Evolutionary conservation across 805 yeast species (phyloP), one percentile per base, ranked within the genome.

Genomic region (Zygosaccharomyces bailii): DNA sequence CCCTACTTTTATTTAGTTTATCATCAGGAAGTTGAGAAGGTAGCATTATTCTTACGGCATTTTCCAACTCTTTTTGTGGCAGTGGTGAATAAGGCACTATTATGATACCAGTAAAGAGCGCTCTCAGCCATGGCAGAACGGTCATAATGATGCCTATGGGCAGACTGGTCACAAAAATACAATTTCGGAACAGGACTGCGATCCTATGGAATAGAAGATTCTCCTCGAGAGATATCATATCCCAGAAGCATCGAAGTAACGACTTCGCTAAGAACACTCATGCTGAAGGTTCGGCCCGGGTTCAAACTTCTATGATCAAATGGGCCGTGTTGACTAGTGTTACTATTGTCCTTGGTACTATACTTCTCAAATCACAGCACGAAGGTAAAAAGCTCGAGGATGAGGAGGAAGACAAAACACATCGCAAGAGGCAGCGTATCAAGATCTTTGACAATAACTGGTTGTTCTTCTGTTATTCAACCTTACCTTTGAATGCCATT

Each of bases 401-500:
- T 4, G 58, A 51, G 17, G 54, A 46, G 14, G 54, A 54, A 8
- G 53, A 60, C 19, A 65, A 64, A 30, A 69, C 66, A 8, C 72
- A 76, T 44, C 75, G 75, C 53, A 90, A 89, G 6, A 77, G 78
- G 5, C 82, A 80, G 10, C 53, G 53, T 16, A 53, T 64, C 18
- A 55, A 53, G 36, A 64, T 65, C 10, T 54, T 61, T 41, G 58
- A 61, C 42, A 61, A 64, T 52, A 84, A 95, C 6, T 90, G 97
- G 97, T 82, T 84, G 33, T 77, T 91, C 45, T 90, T 87, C 59
- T 84, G 93, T 23, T 93, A 93, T 66, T 80, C 89, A 3, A 82
- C 96, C 1, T 71, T 93, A 37, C 99, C 99, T 1, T 74, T 93
- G 61, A 88, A 90, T 60, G 86, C 96, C 1, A 72, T 89, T 25